Evolutionary conservation across 768 basidiomycete species (phyloP), one percentile per base, ranked within the genome.

Genomic region (Mrakia frigida): DNA sequence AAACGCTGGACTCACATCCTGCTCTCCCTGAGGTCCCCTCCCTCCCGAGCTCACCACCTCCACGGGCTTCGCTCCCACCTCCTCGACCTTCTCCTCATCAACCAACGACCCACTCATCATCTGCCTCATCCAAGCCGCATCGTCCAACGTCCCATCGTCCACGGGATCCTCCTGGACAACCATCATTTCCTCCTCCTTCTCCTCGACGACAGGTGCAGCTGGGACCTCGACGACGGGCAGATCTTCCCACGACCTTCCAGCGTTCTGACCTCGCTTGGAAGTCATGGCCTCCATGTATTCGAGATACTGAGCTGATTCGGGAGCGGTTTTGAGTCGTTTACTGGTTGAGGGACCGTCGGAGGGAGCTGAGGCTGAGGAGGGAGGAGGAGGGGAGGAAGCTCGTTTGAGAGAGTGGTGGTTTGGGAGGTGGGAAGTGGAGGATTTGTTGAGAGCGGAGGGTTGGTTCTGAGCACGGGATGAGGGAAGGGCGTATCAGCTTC

Each of bases 271-370:
- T 28, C 76, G 70, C 52, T 77, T 77, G 16, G 70, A 73, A 28
- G 70, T 56, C 92, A 93, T 94, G 59, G 92, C 87, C 59, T 89
- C 83, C 84, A 93, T 84, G 79, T 89, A 94, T 80, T 91, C 88
- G 28, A 90, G 87, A 0, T 90, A 83, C 70, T 88, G 86, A 0
- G 79, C 68, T 7, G 82, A 75, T 74, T 87, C 83, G 5, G 70
- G 46, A 33, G 72, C 53, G 28, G 43, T 52, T 74, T 77, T 41
- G 43, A 37, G 23, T 39, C 56, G 52, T 72, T 43, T 52, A 69
- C 52, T 43, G 50, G 80, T 68, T 3, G 78, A 76, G 9, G 13
- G 71, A 31, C 50, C 74, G 18, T 28, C 68, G n/a, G 63, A 23
- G 56, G 56, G 56, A 37, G 60, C 60, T 37, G 18, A 5, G 41